Evolutionary conservation across 257 asterid species (phyloP).

Genomic region (Capsicum rhomboideum): DNA sequence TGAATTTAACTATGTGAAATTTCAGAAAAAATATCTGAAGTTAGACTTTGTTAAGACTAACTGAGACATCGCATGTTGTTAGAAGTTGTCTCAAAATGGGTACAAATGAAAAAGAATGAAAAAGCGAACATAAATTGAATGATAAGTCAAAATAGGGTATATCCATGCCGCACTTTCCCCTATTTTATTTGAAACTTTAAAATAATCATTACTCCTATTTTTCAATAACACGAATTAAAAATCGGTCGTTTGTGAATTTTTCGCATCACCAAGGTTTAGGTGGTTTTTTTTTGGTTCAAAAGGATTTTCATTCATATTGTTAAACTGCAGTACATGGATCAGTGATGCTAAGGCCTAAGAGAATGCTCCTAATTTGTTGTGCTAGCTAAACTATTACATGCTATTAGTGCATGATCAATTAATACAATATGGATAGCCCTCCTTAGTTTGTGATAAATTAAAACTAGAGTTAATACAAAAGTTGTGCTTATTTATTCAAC

Average conservation of each 20-base stretch:
- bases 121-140: not conserved
- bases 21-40: not conserved
- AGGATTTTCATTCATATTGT: no score
- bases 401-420: no score
- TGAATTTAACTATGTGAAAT: not conserved
- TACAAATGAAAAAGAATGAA: not conserved
- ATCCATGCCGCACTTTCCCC: not conserved
- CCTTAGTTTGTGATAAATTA: no score
- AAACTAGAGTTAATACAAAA: no score
- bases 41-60: not conserved
- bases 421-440: no score
- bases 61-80: no score
- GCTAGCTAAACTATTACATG: no score
- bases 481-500: not conserved
- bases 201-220: not conserved
- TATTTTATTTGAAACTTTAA: not conserved
- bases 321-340: no score
- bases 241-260: not conserved
- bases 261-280: not conserved
- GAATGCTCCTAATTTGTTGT: no score
- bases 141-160: not conserved
- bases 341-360: no score
- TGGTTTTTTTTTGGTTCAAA: no score
- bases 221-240: not conserved
- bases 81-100: no score